These are phyloP conservation scores for Nicotiana tomentosiformis DNA, from an alignment of 257 asterid genomes.

Conservation along the genomic window DNA sequence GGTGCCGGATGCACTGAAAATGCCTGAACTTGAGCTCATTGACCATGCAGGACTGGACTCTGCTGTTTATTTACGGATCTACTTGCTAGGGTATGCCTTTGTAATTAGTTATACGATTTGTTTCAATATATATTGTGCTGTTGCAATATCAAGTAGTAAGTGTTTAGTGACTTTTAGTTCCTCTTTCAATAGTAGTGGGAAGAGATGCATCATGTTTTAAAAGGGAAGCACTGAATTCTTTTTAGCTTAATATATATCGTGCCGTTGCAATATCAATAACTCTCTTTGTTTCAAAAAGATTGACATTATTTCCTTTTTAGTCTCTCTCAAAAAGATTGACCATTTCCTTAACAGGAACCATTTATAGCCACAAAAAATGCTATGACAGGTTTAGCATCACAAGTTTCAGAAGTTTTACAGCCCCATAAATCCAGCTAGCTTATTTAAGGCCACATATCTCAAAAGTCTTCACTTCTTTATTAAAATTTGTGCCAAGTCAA, in stretches of 20 bases:
- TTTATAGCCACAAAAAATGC: too few relatives aligned
- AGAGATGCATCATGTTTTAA: background rate
- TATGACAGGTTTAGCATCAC: too few relatives aligned
- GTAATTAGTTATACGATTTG: background rate
- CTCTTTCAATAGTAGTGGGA: background rate
- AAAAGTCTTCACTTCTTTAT: too few relatives aligned
- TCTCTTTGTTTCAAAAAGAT: too few relatives aligned
- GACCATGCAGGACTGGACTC: conserved; percentile 97
- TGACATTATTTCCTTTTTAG: too few relatives aligned
- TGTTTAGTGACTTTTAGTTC: background rate
- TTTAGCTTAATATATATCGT: background rate
- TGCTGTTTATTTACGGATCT: conserved; percentile 76
- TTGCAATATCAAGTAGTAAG: background rate
- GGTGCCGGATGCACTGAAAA: conserved; percentile 91
- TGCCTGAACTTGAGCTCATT: conserved; percentile 93
- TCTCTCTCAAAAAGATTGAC: too few relatives aligned
- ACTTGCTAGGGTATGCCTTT: conserved; percentile 77
- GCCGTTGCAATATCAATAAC: background rate
- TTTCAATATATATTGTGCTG: background rate
- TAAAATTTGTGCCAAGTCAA: too few relatives aligned
- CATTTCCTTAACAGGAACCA: too few relatives aligned
- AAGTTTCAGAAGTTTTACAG: too few relatives aligned
- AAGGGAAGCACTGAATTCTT: background rate
- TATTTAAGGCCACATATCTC: too few relatives aligned
- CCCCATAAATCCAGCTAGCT: too few relatives aligned